Base-by-base conservation (phyloP, 75 land plant genomes). In the Picea sitchensis region DNA sequence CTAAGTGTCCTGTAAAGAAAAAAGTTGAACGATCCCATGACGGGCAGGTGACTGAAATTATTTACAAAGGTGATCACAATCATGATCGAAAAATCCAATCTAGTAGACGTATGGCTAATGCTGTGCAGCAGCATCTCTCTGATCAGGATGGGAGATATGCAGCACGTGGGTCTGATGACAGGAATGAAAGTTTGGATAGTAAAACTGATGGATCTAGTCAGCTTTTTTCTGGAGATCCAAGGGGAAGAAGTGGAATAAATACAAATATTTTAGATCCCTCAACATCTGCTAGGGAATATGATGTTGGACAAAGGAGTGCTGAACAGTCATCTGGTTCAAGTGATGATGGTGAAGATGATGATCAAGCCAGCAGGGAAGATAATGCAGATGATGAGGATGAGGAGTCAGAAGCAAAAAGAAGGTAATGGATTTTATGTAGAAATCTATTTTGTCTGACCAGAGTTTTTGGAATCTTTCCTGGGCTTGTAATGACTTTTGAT, bases 11-110 rank as follows among this genome's bases (percentile, higher is more conserved):
- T 12, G 92, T 90, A 76, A 94, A 92, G 82, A 94, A 94, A 77
- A 92, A 92, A 78, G 92, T 94, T 65, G 96, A 94, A 78, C 92
- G 90, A 11, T 92, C 92, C 58, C 81, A 79, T 77, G 95, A 92
- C 78, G 96, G 96, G 34, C 92, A 88, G 77, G 87, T 94, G 56
- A 94, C 91, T 44, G 95, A 94, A 78, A 92, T 94, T 71, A 87
- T 94, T 34, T 94, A 94, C 68, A 90, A 89, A 77, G 95, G 96
- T 5, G 91, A 94, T 65, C 96, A 94, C 83, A 90, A 84, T 58
- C 95, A 93, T 80, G 58, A 68, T n/a, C 79, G 77, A 44, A 85
- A 82, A 81, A 89, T 93, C 56, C 91, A 84, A 62, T 78, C 85
- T 62, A 90, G 77, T 76, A 87, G 86, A 58, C 88, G 92, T 18